phyloP scores from a whole-genome alignment of 106 monocot genomes.

The Posidonia australis region DNA sequence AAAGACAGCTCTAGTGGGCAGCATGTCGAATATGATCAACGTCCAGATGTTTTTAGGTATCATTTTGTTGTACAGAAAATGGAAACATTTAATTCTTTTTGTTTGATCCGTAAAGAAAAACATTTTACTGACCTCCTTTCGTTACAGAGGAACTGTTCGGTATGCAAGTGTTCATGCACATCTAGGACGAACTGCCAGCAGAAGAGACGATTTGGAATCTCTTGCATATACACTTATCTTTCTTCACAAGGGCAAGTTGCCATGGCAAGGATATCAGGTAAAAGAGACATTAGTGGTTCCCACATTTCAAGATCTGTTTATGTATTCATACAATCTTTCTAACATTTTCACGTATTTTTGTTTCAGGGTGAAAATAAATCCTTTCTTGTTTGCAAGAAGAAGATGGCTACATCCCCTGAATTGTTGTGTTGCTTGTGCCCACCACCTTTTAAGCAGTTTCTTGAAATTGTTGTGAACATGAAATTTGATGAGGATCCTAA shows the following conservation, averaged over 20 bases:
- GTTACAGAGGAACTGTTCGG: constrained; percentile 73
- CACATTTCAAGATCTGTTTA: too few relatives aligned
- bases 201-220: constrained; percentile 90
- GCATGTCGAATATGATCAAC: constrained; percentile 84
- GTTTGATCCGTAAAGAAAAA: background rate
- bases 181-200: constrained; percentile 75
- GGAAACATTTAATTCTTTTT: too few relatives aligned
- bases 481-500: constrained; percentile 87
- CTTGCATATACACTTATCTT: constrained; percentile 89
- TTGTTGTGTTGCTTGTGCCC: constrained; percentile 58
- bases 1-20: constrained; percentile 43
- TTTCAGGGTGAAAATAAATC: constrained; percentile 78
- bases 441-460: constrained; percentile 62
- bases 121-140: background rate
- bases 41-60: constrained; percentile 75
- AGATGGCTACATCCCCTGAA: constrained; percentile 80
- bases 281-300: too few relatives aligned
- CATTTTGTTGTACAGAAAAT: background rate
- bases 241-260: constrained; percentile 63
- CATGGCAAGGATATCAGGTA: constrained; percentile 96
- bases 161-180: constrained; percentile 96
- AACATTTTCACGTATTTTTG: background rate
- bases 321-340: too few relatives aligned
- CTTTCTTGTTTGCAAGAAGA: constrained; percentile 77
- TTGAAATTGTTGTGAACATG: constrained; percentile 70